Evolutionary conservation across 176 grass and related monocot genomes (phyloP), one percentile per base, ranked within the genome.

Genomic region (Saccharum officinarum): DNA sequence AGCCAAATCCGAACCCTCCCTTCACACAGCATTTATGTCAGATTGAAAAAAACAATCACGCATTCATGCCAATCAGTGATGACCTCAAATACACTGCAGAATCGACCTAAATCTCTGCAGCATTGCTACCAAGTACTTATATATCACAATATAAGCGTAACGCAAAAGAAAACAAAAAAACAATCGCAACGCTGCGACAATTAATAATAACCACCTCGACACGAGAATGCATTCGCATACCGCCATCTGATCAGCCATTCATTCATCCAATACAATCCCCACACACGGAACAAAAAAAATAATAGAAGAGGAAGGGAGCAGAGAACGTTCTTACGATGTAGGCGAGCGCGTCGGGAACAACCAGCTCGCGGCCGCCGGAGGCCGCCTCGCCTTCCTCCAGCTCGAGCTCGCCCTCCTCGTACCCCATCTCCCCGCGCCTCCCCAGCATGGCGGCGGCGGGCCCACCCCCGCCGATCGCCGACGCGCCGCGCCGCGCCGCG

Each of bases 311-410:
- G 28, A 4, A 66, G 5, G 49, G 20, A 22, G 25, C 47, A 26
- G 65, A 66, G 61, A 57, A 63, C 64, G 33, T 66, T 38, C 92
- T 94, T 94, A 94, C 92, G 72, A 94, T 91, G 80, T 82, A 79
- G 30, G 92, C 82, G 76, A 82, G 49, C 30, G 73, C 61, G 84
- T 91, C 87, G 60, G 86, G 86, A 67, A 89, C 89, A 80, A 75
- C 18, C 60, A 77, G 69, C 57, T 66, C 59, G 33, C 49, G 11
- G 54, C 40, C 44, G 39, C 47, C 45, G 45, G 55, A 78, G 34
- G 31, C 73, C 63, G 82, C 85, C 76, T 89, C 85, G 60, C 61
- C 73, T 8, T 85, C 85, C 78, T 93, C 82, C 71, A 91, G 88
- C 82, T 93, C 86, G 63, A 88, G 78, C 79, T 94, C 89, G 59